Evolutionary conservation across 1,284 basidiomycete genomes (phyloP), one percentile per base, ranked within the genome.

Genomic region (Taiwanofungus camphoratus): DNA sequence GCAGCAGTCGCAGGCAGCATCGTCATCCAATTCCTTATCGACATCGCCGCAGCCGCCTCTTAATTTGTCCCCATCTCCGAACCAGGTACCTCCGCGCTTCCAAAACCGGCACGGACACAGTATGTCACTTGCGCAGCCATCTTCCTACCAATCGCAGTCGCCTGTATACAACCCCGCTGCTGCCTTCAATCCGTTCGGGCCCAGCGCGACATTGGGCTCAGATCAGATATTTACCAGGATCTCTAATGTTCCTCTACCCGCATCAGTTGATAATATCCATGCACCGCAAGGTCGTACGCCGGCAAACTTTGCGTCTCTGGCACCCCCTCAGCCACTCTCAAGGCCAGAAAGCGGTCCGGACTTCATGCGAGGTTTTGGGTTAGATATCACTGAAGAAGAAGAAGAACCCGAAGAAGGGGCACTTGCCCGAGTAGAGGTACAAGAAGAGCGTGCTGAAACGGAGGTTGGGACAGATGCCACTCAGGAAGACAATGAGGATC

Each of bases 381-480:
- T 89, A 36, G 84, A 89, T 51, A 77, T 81, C 45, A 81, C 84
- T 4, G 81, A 86, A 52, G 85, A 87, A 55, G 77, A 74, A 35
- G 63, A 65, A 43, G 56, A 60, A 41, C 58, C 57, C 13, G 60
- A 63, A 48, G 64, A 62, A 32, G 64, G 50, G 21, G 21, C 30
- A 16, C 26, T 22, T 1, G 36, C n/a, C 11, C 26, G n/a, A 15
- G 23, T 20, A 6, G 44, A 43, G 27, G 16, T 29, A 16, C 23
- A 51, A 13, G 52, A 57, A 19, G 70, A 72, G 37, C 62, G 58
- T 18, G 46, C 45, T 13, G 55, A 52, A 6, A 57, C 42, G 42
- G 71, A 49, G 37, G 73, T 72, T 39, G 71, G 71, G 20, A 63
- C 62, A 31, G 71, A 71, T 3, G 68, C 64, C 27, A 51, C 48